These are phyloP conservation scores for Cutaneotrichosporon curvatum DNA, from an alignment of 1,284 basidiomycete genomes.

Conservation along the genomic window DNA sequence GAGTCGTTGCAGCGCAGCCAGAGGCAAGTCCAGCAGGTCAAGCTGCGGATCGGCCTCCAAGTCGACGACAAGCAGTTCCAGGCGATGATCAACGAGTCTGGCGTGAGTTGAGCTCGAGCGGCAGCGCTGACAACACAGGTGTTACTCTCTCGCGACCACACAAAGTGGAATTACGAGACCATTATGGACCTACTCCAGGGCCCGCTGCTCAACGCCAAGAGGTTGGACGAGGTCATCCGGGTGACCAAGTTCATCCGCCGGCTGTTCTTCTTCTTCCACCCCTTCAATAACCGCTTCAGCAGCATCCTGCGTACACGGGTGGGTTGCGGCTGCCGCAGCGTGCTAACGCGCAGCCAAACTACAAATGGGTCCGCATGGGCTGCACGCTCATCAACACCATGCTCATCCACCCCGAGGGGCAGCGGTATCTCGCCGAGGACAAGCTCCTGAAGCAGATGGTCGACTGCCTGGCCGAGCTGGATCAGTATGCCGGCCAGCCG, in stretches of 20 bases:
- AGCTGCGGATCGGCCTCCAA: slow-evolving; percentile 79
- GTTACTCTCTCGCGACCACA: slow-evolving; percentile 78
- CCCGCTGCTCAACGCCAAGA: slow-evolving; percentile 77
- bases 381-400: slow-evolving; percentile 76
- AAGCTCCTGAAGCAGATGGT: slow-evolving; percentile 77
- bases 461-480: slow-evolving; percentile 82
- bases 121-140: slow-evolving; percentile 52
- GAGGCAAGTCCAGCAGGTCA: slow-evolving; percentile 81
- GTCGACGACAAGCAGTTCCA: slow-evolving; percentile 91
- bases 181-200: slow-evolving; percentile 88
- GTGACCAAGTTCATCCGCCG: slow-evolving; percentile 80
- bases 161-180: slow-evolving; percentile 86
- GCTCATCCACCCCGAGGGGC: slow-evolving; percentile 72
- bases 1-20: slow-evolving; percentile 82
- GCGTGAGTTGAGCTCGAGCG: slow-evolving; percentile 49
- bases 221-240: slow-evolving; percentile 93
- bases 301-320: slow-evolving; percentile 69
- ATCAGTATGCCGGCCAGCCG: slow-evolving; percentile 54
- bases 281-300: slow-evolving; percentile 77
- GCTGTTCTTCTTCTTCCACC: slow-evolving; percentile 87
- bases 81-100: slow-evolving; percentile 70
- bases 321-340: slow-evolving; percentile 17
- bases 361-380: slow-evolving; percentile 76
- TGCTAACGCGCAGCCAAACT: slow-evolving; percentile 55
- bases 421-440: slow-evolving; percentile 79